These are phyloP conservation scores for Stellera chamaejasme DNA, from an alignment of 345 rosid genomes.

Conservation along the genomic window DNA sequence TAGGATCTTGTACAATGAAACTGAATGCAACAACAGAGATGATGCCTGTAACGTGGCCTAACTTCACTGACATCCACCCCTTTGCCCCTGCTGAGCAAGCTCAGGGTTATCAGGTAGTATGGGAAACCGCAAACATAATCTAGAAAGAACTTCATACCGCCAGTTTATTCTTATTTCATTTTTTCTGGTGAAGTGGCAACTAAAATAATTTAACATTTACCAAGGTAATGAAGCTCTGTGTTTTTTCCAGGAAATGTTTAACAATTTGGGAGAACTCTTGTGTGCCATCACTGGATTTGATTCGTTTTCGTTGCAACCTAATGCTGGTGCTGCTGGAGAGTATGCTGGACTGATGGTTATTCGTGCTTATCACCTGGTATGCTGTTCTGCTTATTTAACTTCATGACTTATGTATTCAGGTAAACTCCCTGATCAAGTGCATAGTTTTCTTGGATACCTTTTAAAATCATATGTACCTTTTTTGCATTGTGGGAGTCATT, in stretches of 20 bases:
- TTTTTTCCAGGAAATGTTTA: constrained; percentile 80
- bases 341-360: constrained; percentile 99
- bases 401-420: too few relatives aligned
- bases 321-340: constrained; percentile 99
- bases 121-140: background rate
- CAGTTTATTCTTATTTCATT: background rate
- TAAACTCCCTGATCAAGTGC: background rate
- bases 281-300: constrained; percentile 94
- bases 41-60: constrained; percentile 97
- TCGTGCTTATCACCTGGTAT: constrained; percentile 92
- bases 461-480: too few relatives aligned
- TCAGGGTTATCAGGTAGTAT: constrained; percentile 73
- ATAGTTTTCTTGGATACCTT: background rate
- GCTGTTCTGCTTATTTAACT: background rate
- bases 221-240: constrained; percentile 6
- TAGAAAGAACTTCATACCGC: background rate
- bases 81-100: constrained; percentile 83
- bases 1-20: constrained; percentile 99
- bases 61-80: constrained; percentile 84
- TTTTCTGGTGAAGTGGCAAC: constrained; percentile 5
- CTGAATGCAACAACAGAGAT: constrained; percentile 95
- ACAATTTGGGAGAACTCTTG: constrained; percentile 69
- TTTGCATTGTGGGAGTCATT: too few relatives aligned
- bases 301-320: constrained; percentile 98
- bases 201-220: constrained; percentile 13